Percentiles rank a stretch among this genome's conserved stretches.
Conservation (phyloP, 78 protist genomes). For the Isochrysis galbana region DNA sequence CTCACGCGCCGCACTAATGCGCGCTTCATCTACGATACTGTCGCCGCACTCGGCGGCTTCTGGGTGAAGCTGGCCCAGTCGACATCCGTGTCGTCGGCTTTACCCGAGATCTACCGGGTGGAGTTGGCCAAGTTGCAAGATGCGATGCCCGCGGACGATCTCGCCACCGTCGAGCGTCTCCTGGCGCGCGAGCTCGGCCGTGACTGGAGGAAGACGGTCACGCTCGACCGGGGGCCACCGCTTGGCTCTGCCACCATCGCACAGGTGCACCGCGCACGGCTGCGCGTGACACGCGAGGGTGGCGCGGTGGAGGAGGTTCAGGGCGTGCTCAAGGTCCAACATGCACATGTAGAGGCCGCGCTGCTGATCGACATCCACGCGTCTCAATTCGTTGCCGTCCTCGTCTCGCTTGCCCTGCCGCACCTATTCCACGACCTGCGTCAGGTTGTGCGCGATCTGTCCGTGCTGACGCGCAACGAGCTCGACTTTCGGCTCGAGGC, state of each 20-base stretch:
- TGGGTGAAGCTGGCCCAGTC: neutral
- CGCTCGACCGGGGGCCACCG: neutral
- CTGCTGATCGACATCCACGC: neutral
- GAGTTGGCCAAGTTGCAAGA: neutral
- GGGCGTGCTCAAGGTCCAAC: neutral
- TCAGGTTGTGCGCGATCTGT: neutral
- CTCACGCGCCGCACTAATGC: neutral
- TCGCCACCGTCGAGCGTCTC: neutral
- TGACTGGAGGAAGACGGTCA: neutral
- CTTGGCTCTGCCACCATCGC: constrained; percentile 28
- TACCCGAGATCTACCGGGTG: neutral
- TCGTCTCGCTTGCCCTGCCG: neutral
- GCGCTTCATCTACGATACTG: neutral
- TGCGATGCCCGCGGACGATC: neutral
- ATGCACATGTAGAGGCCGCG: neutral
- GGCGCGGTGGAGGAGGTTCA: neutral
- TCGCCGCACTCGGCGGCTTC: neutral
- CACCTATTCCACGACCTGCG: neutral
- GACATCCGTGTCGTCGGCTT: neutral
- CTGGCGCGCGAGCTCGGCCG: neutral
- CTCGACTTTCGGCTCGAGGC: neutral
- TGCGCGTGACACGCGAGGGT: neutral
- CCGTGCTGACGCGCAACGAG: neutral
- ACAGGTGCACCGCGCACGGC: constrained; percentile 30
- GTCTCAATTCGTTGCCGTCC: neutral